phyloP scores from a whole-genome alignment of 1,284 basidiomycete genomes.

The Ustilago tritici region DNA sequence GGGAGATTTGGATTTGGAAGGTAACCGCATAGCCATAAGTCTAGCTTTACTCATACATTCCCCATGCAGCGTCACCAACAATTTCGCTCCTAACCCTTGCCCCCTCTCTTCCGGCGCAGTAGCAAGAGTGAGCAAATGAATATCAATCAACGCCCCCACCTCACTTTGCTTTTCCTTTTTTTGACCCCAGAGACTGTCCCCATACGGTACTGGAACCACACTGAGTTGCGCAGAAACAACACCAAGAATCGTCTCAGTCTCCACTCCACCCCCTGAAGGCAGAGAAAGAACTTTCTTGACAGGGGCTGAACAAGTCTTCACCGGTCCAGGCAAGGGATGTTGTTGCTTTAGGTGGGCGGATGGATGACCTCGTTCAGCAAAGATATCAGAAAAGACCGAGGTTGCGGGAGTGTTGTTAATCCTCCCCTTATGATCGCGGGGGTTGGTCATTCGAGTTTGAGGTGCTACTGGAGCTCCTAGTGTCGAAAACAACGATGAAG shows the following conservation, averaged over 20 bases:
- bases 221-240: slow-evolving; percentile 54
- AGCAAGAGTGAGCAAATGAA: slow-evolving; percentile 59
- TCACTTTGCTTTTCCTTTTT: slow-evolving; percentile 13
- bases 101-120: slow-evolving; percentile 54
- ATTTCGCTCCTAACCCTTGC: slow-evolving; percentile 56
- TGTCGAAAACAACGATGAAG: slow-evolving; percentile 27
- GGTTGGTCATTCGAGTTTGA: slow-evolving; percentile 29
- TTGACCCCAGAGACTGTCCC: slow-evolving; percentile 12
- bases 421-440: slow-evolving; percentile 20
- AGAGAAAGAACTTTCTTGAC: slow-evolving; percentile 53
- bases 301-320: slow-evolving; percentile 41
- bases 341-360: slow-evolving; percentile 11
- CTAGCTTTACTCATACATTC: slow-evolving; percentile 42
- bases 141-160: slow-evolving; percentile 30
- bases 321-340: slow-evolving; percentile 54
- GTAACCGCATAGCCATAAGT: slow-evolving; percentile 26
- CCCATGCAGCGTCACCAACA: slow-evolving; percentile 48
- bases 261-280: slow-evolving; percentile 37
- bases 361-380: slow-evolving; percentile 31
- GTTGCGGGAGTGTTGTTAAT: slow-evolving; percentile 53
- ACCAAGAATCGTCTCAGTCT: slow-evolving; percentile 59
- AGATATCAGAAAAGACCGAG: slow-evolving; percentile 44
- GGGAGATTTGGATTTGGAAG: neutral
- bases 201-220: slow-evolving; percentile 19
- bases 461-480: slow-evolving; percentile 9